Percentiles rank a stretch among this genome's conserved stretches.
These are phyloP conservation scores for Stephania cephalantha DNA, from an alignment of 164 flowering plant genomes.

Conservation along the genomic window DNA sequence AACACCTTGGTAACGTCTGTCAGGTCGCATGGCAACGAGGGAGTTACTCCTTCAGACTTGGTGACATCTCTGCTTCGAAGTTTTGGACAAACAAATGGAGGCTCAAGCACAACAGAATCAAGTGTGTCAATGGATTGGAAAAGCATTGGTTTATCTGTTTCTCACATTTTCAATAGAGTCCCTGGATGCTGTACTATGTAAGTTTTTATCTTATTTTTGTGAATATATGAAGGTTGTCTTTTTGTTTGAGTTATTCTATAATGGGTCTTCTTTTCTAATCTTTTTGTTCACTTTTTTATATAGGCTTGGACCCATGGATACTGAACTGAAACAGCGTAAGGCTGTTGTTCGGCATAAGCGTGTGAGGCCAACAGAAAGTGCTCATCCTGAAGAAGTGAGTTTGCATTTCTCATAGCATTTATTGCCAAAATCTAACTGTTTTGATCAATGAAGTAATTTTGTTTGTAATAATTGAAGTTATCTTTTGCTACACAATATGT, in stretches of 20 bases:
- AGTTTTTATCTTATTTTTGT: background rate
- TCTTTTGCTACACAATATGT: background rate
- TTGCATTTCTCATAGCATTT: background rate
- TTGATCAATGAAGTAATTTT: background rate
- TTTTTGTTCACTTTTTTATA: slow-evolving; percentile 4
- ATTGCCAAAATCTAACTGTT: background rate
- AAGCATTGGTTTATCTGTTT: slow-evolving; percentile 52
- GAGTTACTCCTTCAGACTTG: slow-evolving; percentile 63
- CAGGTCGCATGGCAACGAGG: slow-evolving; percentile 42
- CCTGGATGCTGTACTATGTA: slow-evolving; percentile 70
- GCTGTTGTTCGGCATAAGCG: slow-evolving; percentile 33
- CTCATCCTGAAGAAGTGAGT: slow-evolving; percentile 65
- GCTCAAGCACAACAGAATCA: slow-evolving; percentile 18
- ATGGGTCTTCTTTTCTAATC: background rate
- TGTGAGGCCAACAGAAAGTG: slow-evolving; percentile 34
- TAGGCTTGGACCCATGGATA: slow-evolving; percentile 91
- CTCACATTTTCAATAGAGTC: slow-evolving; percentile 38
- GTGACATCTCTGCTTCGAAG: slow-evolving; percentile 37
- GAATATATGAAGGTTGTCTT: background rate
- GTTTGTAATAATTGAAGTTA: background rate
- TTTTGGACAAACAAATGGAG: slow-evolving; percentile 34
- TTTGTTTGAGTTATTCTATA: background rate
- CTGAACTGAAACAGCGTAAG: slow-evolving; percentile 63
- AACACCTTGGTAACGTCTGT: slow-evolving; percentile 56
- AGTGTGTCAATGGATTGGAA: slow-evolving; percentile 44